Evolutionary conservation across 257 asterid genomes (phyloP).

Genomic region (Penstemon eatonii): DNA sequence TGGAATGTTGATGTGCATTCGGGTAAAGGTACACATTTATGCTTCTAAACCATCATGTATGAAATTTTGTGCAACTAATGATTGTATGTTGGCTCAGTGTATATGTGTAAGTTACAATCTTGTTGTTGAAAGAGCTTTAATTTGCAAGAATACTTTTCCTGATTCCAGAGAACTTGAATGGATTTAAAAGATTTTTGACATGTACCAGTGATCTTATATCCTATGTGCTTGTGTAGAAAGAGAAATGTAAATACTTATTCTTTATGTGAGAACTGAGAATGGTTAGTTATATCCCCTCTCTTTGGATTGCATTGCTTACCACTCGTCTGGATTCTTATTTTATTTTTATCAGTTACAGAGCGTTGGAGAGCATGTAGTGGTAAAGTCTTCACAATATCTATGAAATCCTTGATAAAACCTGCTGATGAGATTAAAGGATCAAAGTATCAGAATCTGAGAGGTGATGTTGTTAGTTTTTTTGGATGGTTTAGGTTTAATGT

Average conservation of each 20-base stretch:
- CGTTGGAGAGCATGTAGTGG: background rate
- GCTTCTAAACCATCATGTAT: background rate
- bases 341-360: background rate
- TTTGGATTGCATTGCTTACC: background rate
- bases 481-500: no score
- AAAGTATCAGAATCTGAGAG: background rate
- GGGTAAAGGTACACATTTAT: background rate
- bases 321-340: background rate
- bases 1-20: background rate
- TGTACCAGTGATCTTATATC: background rate
- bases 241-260: background rate
- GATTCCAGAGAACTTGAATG: background rate
- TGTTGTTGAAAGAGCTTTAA: background rate
- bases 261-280: background rate
- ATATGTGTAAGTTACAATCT: background rate
- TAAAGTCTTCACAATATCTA: background rate
- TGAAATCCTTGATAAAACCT: background rate
- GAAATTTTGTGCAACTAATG: background rate
- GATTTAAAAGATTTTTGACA: background rate
- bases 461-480: no score
- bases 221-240: background rate
- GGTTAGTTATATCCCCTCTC: background rate
- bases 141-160: constrained; percentile 4
- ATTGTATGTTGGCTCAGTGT: background rate
- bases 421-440: no score